A percentile compares a stretch with the other conserved stretches of the same genome.
Conservation (phyloP, 768 basidiomycete genomes). For the Macrolepiota fuliginosa region DNA sequence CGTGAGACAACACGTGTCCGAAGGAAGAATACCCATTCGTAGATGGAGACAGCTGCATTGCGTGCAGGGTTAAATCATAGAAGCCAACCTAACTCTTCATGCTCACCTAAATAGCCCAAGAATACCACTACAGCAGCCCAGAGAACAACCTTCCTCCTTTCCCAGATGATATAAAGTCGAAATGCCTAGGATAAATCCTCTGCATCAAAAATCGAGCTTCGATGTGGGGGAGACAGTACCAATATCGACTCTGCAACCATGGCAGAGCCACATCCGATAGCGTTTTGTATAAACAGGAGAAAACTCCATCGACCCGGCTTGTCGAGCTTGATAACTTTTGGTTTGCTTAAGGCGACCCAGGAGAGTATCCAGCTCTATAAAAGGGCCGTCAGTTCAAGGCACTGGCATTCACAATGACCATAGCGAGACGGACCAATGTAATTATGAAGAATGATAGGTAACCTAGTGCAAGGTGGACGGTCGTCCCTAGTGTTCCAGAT, state of each 20-base stretch:
- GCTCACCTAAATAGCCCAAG: neutral
- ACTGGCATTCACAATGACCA: neutral
- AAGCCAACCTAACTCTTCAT: neutral
- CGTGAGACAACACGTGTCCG: neutral
- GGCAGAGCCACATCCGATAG: neutral
- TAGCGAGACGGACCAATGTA: neutral
- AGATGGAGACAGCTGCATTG: neutral
- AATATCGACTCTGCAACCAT: neutral
- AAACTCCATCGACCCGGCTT: neutral
- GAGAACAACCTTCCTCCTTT: neutral
- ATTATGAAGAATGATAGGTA: neutral
- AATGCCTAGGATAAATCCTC: neutral
- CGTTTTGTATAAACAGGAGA: neutral
- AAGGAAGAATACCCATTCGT: neutral
- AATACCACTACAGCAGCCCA: neutral
- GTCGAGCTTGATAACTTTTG: neutral
- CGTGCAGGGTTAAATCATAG: neutral
- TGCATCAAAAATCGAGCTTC: neutral
- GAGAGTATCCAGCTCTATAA: neutral
- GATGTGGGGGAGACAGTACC: neutral
- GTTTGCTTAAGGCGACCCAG: neutral
- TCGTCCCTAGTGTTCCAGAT: neutral
- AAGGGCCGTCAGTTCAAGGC: neutral
- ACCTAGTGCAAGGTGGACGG: neutral
- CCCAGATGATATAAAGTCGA: constrained; percentile 5